Evolutionary conservation across 1,284 basidiomycete species (phyloP), one percentile per base, ranked within the genome.

Genomic region (Vanrija sp.): DNA sequence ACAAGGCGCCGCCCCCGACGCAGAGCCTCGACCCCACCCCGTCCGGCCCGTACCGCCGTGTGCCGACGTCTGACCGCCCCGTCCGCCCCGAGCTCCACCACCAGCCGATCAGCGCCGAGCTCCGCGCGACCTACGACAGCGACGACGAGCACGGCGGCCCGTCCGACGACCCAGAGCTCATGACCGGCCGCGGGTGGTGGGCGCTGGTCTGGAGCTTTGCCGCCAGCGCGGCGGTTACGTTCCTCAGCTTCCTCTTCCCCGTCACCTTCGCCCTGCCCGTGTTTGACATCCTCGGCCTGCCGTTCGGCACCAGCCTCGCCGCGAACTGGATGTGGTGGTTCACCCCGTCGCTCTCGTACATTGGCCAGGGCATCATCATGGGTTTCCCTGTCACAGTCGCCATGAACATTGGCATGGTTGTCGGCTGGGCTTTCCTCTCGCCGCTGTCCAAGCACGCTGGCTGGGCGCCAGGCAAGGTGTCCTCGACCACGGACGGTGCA

Each of bases 341-440:
- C 70, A 91, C 91, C 0, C 92, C 92, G 0, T 93, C 90, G 71
- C 79, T 96, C 46, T 91, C 88, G 3, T 95, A 93, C 67, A 84
- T 94, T 39, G 91, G 91, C 0, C 91, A 94, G 82, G 91, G 93
- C 5, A 93, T 98, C 62, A 98, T 98, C 71, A 98, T 98, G 95
- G 94, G 94, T 4, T 88, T 95, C 63, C 89, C 92, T 0, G 96
- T 92, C 0, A 94, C 92, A 0, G 70, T 95, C 26, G 90, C 89
- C 69, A 97, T 98, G 94, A 93, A 88, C 64, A 73, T 91, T 51
- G 93, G 94, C 38, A 96, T 96, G 88, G 64, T 98, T n/a, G 85
- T 91, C 1, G 94, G 94, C 14, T 98, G 95, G 94, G 92, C 84
- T 3, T 78, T 98, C 23, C 80, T 98, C 19, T 91, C 91, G 0